phyloP scores from a whole-genome alignment of 2,329 filamentous ascomycete species.

The Penicillium sp. region DNA sequence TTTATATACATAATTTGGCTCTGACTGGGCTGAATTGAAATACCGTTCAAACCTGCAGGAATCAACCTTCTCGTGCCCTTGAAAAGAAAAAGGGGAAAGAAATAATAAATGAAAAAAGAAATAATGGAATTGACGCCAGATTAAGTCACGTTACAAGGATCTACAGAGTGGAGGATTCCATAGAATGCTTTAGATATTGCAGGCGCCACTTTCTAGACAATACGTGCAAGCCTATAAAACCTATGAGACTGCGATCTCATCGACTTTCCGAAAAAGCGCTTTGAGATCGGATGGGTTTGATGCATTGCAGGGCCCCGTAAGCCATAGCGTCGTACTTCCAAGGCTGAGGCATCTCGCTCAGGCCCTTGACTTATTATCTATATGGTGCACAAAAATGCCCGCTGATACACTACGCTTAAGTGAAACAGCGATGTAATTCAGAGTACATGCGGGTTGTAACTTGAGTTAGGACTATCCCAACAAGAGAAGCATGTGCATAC shows the following conservation, averaged over 20 bases:
- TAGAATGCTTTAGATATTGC: slow-evolving; percentile 1
- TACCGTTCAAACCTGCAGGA: neutral
- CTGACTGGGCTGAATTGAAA: neutral
- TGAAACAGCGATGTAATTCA: neutral
- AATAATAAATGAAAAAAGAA: neutral
- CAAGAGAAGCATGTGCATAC: neutral
- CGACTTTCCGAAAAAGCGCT: neutral
- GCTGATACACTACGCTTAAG: neutral
- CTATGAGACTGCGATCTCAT: slow-evolving; percentile 1
- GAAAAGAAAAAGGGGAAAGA: neutral
- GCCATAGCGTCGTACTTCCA: neutral
- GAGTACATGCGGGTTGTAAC: neutral
- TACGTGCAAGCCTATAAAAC: neutral
- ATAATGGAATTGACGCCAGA: neutral
- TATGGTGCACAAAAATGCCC: neutral
- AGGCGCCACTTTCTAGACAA: neutral
- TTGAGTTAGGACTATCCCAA: neutral
- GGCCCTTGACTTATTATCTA: neutral
- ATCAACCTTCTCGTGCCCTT: neutral
- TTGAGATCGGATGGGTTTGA: neutral
- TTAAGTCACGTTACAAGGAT: slow-evolving; percentile 1
- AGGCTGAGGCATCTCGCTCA: neutral
- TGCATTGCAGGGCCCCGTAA: neutral
- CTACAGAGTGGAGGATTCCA: neutral
- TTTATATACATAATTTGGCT: neutral